Conservation (phyloP, 73 alveolate genomes). For the Paramecium pentaurelia region DNA sequence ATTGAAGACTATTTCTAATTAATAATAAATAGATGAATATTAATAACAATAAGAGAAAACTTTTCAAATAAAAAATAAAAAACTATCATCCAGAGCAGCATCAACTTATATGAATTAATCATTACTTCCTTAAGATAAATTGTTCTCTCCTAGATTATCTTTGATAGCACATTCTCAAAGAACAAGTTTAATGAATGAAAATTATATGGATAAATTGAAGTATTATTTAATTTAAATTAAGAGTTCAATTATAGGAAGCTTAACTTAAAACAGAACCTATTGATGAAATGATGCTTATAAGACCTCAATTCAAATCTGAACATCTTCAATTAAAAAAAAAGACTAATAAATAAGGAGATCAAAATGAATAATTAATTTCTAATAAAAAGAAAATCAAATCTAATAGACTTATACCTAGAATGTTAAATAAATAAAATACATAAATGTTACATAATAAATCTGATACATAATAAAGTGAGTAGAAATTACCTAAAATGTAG, state of each 20-base stretch:
- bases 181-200: not conserved
- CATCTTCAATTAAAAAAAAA: not conserved
- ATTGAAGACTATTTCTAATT: not conserved
- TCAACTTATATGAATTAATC: not conserved
- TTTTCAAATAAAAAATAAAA: not conserved
- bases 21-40: not conserved
- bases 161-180: not conserved
- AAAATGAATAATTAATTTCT: not conserved
- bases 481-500: not conserved
- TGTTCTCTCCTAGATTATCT: constrained; percentile 16
- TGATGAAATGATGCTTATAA: not conserved
- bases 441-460: not conserved
- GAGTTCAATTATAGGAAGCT: not conserved
- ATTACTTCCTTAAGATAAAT: not conserved
- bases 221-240: not conserved
- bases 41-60: not conserved
- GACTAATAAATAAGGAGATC: not conserved
- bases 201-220: not conserved
- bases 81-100: constrained; percentile 41
- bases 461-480: constrained; percentile 13
- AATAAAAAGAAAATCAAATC: not conserved
- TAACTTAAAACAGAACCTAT: not conserved
- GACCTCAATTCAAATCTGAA: constrained; percentile 27
- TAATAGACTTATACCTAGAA: not conserved
- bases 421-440: not conserved